Base-by-base conservation (phyloP, 345 rosid genomes). In the Corchorus capsularis region DNA sequence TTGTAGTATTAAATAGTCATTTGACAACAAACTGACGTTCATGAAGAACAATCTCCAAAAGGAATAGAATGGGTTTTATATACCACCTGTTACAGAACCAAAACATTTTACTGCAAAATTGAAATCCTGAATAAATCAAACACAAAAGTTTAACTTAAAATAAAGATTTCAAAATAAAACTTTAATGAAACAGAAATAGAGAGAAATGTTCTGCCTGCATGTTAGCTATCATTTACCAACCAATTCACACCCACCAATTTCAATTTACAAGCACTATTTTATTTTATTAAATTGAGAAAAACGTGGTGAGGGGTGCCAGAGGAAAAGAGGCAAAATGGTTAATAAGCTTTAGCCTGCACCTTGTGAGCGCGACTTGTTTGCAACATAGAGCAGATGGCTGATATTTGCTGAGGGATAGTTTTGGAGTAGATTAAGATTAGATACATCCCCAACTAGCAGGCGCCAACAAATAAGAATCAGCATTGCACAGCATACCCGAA, bases 401-500 rank as follows among this genome's bases (percentile, higher is more conserved):
- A 91, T 83, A 80, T 86, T 91, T 64, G 93, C 79, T 2, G 95
- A 81, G 1, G 95, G 95, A 54, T 91, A 91, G 62, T 84, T 71
- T 74, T 91, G 95, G 56, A 91, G 89, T 9, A 91, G 88, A 81
- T 86, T 85, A 41, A 91, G 90, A 72, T 85, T 91, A 12, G 90
- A 84, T 50, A 91, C 89, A 84, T 91, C 95, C 78, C 95, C 95
- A 0, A 90, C 95, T 41, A 95, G 89, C n/a, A 95, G 80, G 55
- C 99, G 94, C 67, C 94, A 88, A 67, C 99, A 79, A 27, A 96
- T 72, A 2, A 96, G 88, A 80, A 96, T 87, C 79, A 96, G 84
- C 99, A 96, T 96, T 39, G 98, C 97, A 49, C 99, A 96, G 81
- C 98, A 96, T 79, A 96, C 75, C 71, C 99, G 89, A 13, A 96